Evolutionary conservation across 2,329 filamentous ascomycete species (phyloP), one percentile per base, ranked within the genome.

Genomic region (Ceratocystis albifundus): DNA sequence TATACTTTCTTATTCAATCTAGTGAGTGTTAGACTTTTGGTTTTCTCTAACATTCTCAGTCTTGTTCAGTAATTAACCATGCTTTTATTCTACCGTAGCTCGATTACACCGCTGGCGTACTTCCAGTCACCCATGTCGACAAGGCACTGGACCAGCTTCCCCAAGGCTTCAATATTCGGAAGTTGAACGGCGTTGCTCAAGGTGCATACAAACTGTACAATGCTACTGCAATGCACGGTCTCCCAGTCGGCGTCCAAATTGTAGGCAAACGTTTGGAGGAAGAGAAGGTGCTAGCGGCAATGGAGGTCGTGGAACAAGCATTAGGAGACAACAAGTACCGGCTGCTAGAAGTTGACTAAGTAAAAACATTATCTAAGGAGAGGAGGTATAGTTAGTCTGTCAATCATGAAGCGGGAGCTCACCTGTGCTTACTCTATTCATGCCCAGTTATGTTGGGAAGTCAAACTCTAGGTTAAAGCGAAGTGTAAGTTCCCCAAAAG

Each of bases 1-100:
- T 96, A 97, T 73, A 96, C 92, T 0, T 96, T 96, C 74, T 76
- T 96, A 66, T 97, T 94, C 78, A 96, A 96, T 71, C 70, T 96
- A 72, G 87, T 89, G 77, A 75, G 84, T 77, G 5, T 12, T 28
- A 5, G 62, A 28, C 30, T 32, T 32, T 50, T 45, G 10, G 25
- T 15, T 28, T 25, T 15, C 25, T 22, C 53, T 5, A 5, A 15
- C 15, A 15, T 28, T 59, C n/a, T 59, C 8, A 15, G n/a, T 36
- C 3, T 59, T 15, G 10, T 36, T 20, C 10, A n/a, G n/a, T 59
- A 4, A 22, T 12, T 59, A 36, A 59, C 25, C 5, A 15, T 59
- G 5, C 1, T 30, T 4, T 41, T 41, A 4, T 55, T 17, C 7
- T n/a, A 7, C 10, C 8, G 25, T 69, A 89, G 84, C 83, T 96